A percentile compares a stretch with the other conserved stretches of the same genome.
Conservation (phyloP, 2,329 filamentous ascomycete species). For the Pseudocercospora fuligena region DNA sequence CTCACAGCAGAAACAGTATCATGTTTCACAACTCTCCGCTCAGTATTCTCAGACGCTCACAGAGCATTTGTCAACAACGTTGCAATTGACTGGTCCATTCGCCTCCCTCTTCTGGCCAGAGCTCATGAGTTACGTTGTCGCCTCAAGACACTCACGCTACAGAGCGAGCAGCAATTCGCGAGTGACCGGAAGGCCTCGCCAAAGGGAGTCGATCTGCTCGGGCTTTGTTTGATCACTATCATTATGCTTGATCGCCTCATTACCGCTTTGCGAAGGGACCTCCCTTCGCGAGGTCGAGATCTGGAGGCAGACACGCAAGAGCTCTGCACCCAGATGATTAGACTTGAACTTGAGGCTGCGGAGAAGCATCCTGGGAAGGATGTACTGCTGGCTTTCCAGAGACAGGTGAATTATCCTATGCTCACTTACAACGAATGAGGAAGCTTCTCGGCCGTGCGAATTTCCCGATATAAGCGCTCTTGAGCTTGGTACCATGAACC, state of each 20-base stretch:
- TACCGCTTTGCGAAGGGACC: conserved; percentile 6
- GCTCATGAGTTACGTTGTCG: conserved; percentile 21
- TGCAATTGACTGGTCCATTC: conserved; percentile 10
- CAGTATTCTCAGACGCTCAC: conserved; percentile 16
- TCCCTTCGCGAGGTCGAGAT: conserved; percentile 6
- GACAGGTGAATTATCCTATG: conserved; percentile 20
- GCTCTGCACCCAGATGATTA: conserved; percentile 20
- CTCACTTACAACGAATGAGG: background rate
- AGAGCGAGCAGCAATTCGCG: conserved; percentile 11
- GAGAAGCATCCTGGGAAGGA: conserved; percentile 20
- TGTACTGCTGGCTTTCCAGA: conserved; percentile 18
- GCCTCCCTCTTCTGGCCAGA: conserved; percentile 9
- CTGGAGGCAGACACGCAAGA: conserved; percentile 22
- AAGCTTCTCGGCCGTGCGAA: too few species aligned
- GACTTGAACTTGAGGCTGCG: conserved; percentile 19
- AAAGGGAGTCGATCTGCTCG: conserved; percentile 22
- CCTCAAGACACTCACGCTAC: conserved; percentile 15
- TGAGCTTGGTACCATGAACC: too few species aligned
- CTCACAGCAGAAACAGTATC: conserved; percentile 15
- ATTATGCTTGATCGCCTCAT: conserved; percentile 25
- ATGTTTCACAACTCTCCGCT: conserved; percentile 19
- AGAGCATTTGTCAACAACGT: background rate
- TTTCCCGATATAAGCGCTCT: too few species aligned
- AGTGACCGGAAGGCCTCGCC: background rate
- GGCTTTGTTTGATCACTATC: conserved; percentile 21